Conservation (phyloP, 2,329 filamentous ascomycete genomes). For the Sarocladiaceae sp. region DNA sequence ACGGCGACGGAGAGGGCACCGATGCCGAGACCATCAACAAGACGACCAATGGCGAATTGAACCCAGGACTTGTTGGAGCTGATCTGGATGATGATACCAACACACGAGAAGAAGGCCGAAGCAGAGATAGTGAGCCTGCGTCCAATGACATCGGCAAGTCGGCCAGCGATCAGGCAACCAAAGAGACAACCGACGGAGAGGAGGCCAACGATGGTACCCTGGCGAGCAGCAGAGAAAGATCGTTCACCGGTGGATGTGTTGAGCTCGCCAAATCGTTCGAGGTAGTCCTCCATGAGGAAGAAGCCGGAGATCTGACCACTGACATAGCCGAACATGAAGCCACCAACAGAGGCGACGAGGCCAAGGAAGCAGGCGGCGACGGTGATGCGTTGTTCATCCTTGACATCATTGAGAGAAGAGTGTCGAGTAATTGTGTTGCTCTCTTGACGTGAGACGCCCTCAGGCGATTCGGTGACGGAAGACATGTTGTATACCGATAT, state of each 20-base stretch:
- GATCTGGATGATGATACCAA: constrained; percentile 62
- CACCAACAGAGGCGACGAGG: constrained; percentile 47
- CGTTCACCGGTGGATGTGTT: constrained; percentile 30
- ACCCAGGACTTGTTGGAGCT: constrained; percentile 53
- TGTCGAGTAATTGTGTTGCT: background rate
- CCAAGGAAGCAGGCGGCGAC: constrained; percentile 44
- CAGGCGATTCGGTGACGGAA: background rate
- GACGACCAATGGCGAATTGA: constrained; percentile 60
- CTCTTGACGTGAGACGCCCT: background rate
- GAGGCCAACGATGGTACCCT: constrained; percentile 62
- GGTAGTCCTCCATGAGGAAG: constrained; percentile 55
- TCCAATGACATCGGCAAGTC: constrained; percentile 57
- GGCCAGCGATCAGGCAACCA: constrained; percentile 54
- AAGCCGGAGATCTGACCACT: constrained; percentile 60
- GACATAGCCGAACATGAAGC: constrained; percentile 56
- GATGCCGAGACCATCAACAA: constrained; percentile 63
- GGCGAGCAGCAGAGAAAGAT: constrained; percentile 52
- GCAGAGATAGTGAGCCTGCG: constrained; percentile 59
- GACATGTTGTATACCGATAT: too few relatives aligned
- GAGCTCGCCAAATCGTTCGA: constrained; percentile 46
- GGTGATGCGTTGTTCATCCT: constrained; percentile 27
- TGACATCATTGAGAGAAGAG: background rate
- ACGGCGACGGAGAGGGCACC: constrained; percentile 61
- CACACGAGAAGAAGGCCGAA: constrained; percentile 57
- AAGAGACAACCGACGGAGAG: constrained; percentile 56